phyloP scores from a whole-genome alignment of 257 asterid genomes.

The Cynanchum wilfordii region DNA sequence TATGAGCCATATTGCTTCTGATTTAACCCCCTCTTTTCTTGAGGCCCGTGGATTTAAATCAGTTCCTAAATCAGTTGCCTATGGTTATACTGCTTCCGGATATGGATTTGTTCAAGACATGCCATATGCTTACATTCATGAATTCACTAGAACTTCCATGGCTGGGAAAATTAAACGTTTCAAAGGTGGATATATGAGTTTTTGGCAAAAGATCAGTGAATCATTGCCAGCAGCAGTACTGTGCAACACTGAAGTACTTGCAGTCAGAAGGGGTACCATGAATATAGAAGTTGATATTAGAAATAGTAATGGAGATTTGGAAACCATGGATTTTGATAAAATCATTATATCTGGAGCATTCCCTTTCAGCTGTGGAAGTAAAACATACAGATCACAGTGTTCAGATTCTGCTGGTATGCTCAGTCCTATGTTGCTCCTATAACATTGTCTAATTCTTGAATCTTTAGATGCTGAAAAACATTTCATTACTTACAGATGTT shows the following conservation, averaged over 20 bases:
- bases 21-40: slow-evolving; percentile 55
- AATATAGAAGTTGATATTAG: slow-evolving; percentile 29
- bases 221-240: slow-evolving; percentile 49
- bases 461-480: neutral
- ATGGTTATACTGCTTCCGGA: slow-evolving; percentile 86
- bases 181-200: slow-evolving; percentile 67
- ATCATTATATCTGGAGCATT: slow-evolving; percentile 65
- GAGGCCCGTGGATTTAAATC: slow-evolving; percentile 49
- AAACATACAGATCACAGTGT: slow-evolving; percentile 49
- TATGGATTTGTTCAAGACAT: slow-evolving; percentile 78
- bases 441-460: neutral
- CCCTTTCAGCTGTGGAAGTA: slow-evolving; percentile 49
- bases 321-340: slow-evolving; percentile 50
- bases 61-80: slow-evolving; percentile 69
- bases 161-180: slow-evolving; percentile 83
- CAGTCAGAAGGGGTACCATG: slow-evolving; percentile 41
- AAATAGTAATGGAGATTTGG: slow-evolving; percentile 28
- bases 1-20: slow-evolving; percentile 55
- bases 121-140: slow-evolving; percentile 77
- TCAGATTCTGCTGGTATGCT: slow-evolving; percentile 29
- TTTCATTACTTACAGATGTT: slow-evolving; percentile 28
- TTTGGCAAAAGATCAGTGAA: slow-evolving; percentile 57
- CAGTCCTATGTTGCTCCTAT: neutral
- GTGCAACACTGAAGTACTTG: slow-evolving; percentile 58
- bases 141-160: slow-evolving; percentile 77